Conservation (phyloP, 148 eudicot species). For the Rhododendron vialii region DNA sequence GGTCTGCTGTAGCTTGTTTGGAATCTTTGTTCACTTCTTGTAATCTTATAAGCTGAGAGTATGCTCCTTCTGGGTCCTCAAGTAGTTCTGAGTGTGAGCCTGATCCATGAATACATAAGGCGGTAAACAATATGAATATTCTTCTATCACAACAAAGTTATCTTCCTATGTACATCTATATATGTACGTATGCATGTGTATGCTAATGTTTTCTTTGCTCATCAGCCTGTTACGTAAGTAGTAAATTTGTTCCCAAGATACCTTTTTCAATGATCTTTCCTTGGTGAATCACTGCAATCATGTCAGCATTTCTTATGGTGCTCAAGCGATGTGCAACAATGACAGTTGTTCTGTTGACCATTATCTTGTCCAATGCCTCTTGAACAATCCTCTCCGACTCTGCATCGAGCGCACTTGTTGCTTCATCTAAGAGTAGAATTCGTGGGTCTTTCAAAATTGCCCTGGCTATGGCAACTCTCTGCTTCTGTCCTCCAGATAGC, state of each 20-base stretch:
- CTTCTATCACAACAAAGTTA: background rate
- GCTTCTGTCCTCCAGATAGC: slow-evolving; percentile 89
- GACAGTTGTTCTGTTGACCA: slow-evolving; percentile 75
- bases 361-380: slow-evolving; percentile 73
- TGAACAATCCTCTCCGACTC: slow-evolving; percentile 83
- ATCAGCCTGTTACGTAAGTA: background rate
- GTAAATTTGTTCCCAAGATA: slow-evolving; percentile 9
- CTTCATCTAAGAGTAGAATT: slow-evolving; percentile 81
- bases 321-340: slow-evolving; percentile 82
- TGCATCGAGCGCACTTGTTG: slow-evolving; percentile 90
- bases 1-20: slow-evolving; percentile 11
- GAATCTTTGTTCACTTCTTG: slow-evolving; percentile 49
- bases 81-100: slow-evolving; percentile 64
- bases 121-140: background rate
- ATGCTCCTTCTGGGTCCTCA: slow-evolving; percentile 75
- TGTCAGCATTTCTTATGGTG: slow-evolving; percentile 70
- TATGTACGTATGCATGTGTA: background rate
- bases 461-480: slow-evolving; percentile 85
- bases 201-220: background rate
- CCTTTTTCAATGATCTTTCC: slow-evolving; percentile 88
- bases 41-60: slow-evolving; percentile 65
- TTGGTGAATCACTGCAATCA: slow-evolving; percentile 69
- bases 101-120: slow-evolving; percentile 14
- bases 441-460: slow-evolving; percentile 79
- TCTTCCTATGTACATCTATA: background rate